A percentile compares a stretch with the other conserved stretches of the same genome.
Conservation (phyloP, 495 filamentous ascomycete genomes). For the Cenococcum geophilum region DNA sequence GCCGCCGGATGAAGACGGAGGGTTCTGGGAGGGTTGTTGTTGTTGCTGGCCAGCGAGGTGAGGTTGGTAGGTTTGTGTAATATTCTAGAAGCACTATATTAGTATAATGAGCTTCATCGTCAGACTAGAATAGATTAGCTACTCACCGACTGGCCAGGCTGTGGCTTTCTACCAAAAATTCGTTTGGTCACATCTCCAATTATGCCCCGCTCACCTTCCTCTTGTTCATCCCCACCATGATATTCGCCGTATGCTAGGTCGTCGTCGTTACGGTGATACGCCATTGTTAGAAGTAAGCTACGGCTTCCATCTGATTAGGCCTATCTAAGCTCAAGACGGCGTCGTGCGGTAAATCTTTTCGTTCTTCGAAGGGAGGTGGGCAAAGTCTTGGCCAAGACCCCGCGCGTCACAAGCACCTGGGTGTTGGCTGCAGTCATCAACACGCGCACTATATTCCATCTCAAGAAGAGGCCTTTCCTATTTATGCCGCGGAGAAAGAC, state of each 20-base stretch:
- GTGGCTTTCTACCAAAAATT: conserved; percentile 28
- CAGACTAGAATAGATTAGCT: neutral
- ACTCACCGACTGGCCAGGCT: conserved; percentile 39
- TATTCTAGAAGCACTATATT: neutral
- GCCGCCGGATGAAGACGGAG: conserved; percentile 20
- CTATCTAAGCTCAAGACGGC: neutral
- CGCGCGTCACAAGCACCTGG: conserved; percentile 1
- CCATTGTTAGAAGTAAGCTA: conserved; percentile 7
- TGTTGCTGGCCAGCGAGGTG: conserved; percentile 28
- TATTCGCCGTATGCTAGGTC: conserved; percentile 53
- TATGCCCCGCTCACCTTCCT: conserved; percentile 46
- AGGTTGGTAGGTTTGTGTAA: conserved; percentile 12
- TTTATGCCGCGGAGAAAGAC: neutral
- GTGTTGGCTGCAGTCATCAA: neutral
- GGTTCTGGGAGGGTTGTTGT: conserved; percentile 33
- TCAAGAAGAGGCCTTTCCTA: neutral
- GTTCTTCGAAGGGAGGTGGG: neutral
- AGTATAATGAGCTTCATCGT: neutral
- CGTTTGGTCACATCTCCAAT: conserved; percentile 50
- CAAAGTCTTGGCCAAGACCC: neutral
- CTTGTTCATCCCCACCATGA: conserved; percentile 33
- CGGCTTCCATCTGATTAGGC: neutral
- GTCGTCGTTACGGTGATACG: conserved; percentile 40
- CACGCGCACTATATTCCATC: neutral
- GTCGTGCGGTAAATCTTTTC: neutral